Evolutionary conservation across 495 filamentous ascomycete species (phyloP).

Genomic region (Talaromyces liani): DNA sequence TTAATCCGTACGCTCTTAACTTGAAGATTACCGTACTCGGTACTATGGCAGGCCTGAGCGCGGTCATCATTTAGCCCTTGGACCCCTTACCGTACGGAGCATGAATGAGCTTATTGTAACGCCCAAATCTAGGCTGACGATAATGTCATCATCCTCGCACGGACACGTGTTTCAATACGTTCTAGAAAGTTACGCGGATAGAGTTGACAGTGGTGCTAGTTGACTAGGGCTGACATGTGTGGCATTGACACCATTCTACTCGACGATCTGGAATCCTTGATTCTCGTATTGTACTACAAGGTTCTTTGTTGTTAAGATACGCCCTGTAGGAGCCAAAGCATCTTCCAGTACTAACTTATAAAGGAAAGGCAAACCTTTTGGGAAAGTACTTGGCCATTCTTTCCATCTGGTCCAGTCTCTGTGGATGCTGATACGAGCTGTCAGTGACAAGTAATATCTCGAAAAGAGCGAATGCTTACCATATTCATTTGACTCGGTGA

Average conservation of each 20-base stretch:
- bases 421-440: background rate
- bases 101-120: background rate
- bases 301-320: background rate
- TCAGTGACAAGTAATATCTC: background rate
- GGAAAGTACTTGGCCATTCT: background rate
- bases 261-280: background rate
- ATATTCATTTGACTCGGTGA: background rate
- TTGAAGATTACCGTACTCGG: too few species aligned
- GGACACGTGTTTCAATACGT: background rate
- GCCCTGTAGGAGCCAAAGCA: background rate
- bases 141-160: background rate
- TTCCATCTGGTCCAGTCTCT: background rate
- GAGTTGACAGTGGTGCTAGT: background rate
- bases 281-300: background rate
- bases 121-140: background rate
- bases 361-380: background rate
- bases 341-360: background rate
- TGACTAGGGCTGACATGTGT: background rate
- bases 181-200: too few species aligned
- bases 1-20: too few species aligned
- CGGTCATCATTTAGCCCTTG: too few species aligned
- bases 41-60: too few species aligned
- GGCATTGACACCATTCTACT: background rate
- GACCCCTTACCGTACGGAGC: too few species aligned
- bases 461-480: background rate